These are phyloP conservation scores for Xylaria sp. DNA, from an alignment of 495 filamentous ascomycete species.

Conservation along the genomic window DNA sequence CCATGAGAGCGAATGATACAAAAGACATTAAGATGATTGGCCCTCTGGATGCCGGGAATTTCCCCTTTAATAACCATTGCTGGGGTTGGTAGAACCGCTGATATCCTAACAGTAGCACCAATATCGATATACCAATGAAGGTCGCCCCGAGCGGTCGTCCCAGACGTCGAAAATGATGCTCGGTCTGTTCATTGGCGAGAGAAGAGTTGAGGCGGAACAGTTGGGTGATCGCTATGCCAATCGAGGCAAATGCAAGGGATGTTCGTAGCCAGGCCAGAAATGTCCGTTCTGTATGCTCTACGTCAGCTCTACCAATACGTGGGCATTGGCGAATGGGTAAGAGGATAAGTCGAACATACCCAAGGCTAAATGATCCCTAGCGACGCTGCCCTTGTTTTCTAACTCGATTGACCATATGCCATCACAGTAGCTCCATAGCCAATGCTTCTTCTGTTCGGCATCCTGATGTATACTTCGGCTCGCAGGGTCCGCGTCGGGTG, in stretches of 20 bases:
- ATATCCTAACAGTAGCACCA: constrained; percentile 84
- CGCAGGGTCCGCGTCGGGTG: constrained; percentile 24
- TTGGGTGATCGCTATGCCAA: constrained; percentile 95
- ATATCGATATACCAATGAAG: constrained; percentile 85
- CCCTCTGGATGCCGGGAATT: constrained; percentile 91
- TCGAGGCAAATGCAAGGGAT: constrained; percentile 92
- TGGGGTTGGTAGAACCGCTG: constrained; percentile 67
- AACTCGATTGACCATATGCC: constrained; percentile 86
- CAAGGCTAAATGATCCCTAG: constrained; percentile 90
- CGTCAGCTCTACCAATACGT: constrained; percentile 30
- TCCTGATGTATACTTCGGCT: constrained; percentile 19
- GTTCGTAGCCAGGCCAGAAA: constrained; percentile 98
- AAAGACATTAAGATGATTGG: constrained; percentile 80
- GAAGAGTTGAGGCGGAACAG: constrained; percentile 90
- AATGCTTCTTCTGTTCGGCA: constrained; percentile 34
- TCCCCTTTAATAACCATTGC: constrained; percentile 90
- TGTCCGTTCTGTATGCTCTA: constrained; percentile 74
- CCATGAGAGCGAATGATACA: constrained; percentile 72
- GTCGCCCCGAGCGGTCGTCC: constrained; percentile 94
- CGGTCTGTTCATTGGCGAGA: constrained; percentile 46
- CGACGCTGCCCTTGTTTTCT: constrained; percentile 96
- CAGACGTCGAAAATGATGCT: constrained; percentile 61
- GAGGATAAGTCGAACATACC: constrained; percentile 61
- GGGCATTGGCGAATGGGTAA: constrained; percentile 13
- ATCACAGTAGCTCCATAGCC: constrained; percentile 55